phyloP scores from a whole-genome alignment of 202 grass and related monocot genomes.

The Zoysia matrella region DNA sequence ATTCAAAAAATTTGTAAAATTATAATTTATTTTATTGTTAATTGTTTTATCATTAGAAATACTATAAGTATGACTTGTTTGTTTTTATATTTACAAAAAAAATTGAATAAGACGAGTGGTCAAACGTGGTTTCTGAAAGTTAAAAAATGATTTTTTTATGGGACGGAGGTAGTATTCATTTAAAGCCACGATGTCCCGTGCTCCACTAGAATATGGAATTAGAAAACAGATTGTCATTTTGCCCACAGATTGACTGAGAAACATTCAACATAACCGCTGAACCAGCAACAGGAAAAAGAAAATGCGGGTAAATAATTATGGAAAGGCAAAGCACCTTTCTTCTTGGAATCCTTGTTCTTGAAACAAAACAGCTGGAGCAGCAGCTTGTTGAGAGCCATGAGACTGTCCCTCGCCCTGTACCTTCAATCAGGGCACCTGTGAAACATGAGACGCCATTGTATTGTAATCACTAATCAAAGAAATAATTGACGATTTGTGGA shows the following conservation, averaged over 20 bases:
- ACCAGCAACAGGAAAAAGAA: not conserved
- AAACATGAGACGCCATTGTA: not conserved
- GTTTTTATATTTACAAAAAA: no score
- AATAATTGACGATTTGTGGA: not conserved
- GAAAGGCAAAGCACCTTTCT: constrained; percentile 41
- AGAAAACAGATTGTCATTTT: not conserved
- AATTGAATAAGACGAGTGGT: no score
- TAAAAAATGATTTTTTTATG: no score
- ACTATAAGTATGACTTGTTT: no score
- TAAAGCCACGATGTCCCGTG: not conserved
- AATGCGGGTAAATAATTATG: not conserved
- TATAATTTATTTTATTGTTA: no score
- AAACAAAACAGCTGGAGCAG: constrained; percentile 50
- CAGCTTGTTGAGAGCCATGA: constrained; percentile 53
- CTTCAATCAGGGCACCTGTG: constrained; percentile 31
- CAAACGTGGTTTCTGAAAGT: no score
- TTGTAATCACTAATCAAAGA: no score
- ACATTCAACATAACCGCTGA: not conserved
- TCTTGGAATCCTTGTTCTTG: constrained; percentile 49
- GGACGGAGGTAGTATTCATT: not conserved
- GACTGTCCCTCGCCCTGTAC: not conserved
- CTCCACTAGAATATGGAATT: not conserved
- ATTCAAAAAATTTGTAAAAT: no score
- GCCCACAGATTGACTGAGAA: not conserved
- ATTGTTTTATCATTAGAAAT: no score